Evolutionary conservation across 768 basidiomycete genomes (phyloP).

Genomic region (Trametes coccinea): DNA sequence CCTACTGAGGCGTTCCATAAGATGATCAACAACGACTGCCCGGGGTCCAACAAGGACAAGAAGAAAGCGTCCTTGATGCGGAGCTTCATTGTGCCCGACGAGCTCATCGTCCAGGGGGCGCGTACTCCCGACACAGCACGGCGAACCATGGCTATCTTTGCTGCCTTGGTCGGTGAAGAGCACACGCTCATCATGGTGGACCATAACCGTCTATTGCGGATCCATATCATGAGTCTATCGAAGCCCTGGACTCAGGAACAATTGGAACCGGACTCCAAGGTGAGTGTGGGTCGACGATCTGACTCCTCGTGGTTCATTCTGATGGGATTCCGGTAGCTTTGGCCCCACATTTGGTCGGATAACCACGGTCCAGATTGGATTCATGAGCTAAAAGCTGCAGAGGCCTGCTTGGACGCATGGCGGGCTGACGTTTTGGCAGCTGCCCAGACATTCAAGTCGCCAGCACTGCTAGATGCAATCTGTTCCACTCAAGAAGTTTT

Average conservation of each 20-base stretch:
- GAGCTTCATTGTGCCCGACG: background rate
- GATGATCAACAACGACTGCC: background rate
- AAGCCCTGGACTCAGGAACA: background rate
- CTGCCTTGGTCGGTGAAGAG: background rate
- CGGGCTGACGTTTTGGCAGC: background rate
- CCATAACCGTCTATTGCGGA: background rate
- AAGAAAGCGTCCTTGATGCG: background rate
- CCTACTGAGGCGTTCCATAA: background rate
- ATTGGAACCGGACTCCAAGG: too few species aligned
- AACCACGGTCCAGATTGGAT: conserved; percentile 4
- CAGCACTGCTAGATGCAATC: background rate
- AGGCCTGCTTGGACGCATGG: background rate
- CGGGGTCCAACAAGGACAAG: too few species aligned
- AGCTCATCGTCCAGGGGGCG: background rate
- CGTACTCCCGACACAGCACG: background rate
- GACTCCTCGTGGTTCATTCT: too few species aligned
- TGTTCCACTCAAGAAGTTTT: background rate
- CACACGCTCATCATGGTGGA: background rate
- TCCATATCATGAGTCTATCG: conserved; percentile 4
- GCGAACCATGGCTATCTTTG: background rate
- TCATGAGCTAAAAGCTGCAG: background rate
- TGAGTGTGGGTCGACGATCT: too few species aligned
- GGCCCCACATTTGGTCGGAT: background rate
- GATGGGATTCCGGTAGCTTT: background rate
- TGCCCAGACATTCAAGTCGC: background rate